Evolutionary conservation across 345 rosid species (phyloP).

Genomic region (Corchorus olitorius): DNA sequence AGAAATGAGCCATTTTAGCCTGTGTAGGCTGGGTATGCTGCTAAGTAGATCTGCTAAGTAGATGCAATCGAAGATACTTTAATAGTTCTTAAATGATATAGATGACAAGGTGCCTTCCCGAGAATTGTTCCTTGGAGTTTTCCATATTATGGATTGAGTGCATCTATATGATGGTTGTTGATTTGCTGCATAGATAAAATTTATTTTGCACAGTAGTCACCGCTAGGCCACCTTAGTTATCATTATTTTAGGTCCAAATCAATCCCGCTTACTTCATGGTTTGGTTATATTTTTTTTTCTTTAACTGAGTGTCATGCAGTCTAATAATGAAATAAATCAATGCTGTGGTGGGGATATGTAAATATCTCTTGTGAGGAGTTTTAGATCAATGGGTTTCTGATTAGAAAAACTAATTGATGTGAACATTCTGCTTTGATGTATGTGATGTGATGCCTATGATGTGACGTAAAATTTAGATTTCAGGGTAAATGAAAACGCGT

Average conservation of each 20-base stretch:
- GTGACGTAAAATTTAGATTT: background rate
- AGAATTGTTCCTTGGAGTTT: background rate
- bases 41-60: background rate
- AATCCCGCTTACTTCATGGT: constrained; percentile 1
- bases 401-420: background rate
- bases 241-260: background rate
- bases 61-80: background rate
- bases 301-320: background rate
- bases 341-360: background rate
- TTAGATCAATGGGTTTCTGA: background rate
- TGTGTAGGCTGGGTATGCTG: background rate
- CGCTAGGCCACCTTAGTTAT: background rate
- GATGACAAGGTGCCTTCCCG: background rate
- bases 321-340: background rate
- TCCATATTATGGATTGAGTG: background rate
- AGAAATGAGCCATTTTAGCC: background rate
- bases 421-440: background rate
- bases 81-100: background rate
- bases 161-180: background rate
- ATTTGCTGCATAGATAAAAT: background rate
- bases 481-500: background rate
- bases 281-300: background rate
- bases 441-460: background rate
- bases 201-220: background rate
- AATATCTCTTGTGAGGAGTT: background rate